phyloP scores from a whole-genome alignment of 768 basidiomycete genomes.

The Boletus pseudopeckii region DNA sequence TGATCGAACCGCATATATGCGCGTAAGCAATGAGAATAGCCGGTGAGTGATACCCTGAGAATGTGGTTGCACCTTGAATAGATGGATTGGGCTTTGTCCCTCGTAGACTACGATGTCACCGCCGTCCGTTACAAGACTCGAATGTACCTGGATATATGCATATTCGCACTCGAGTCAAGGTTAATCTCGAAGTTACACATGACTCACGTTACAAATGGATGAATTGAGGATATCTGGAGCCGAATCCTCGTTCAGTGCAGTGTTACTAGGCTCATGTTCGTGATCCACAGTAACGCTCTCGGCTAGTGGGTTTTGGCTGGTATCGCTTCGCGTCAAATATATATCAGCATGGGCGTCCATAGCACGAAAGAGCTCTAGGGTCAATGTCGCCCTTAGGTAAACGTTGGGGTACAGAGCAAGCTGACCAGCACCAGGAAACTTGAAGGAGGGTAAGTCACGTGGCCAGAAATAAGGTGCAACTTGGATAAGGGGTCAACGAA shows the following conservation, averaged over 20 bases:
- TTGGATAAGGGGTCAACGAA: neutral
- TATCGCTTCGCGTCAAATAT: neutral
- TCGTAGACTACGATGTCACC: neutral
- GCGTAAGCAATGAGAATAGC: constrained; percentile 1
- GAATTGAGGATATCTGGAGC: neutral
- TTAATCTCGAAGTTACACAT: neutral
- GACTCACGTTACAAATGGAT: constrained; percentile 5
- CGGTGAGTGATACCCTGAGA: neutral
- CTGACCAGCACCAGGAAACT: neutral
- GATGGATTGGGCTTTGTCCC: neutral
- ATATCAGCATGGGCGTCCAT: constrained; percentile 9
- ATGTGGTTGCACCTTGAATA: constrained; percentile 5
- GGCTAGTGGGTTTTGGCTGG: neutral
- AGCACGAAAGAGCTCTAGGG: neutral
- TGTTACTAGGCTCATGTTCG: neutral
- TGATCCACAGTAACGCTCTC: neutral
- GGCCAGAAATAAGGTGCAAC: neutral
- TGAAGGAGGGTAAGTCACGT: constrained; percentile 12
- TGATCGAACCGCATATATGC: constrained; percentile 22
- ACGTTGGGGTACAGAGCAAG: neutral
- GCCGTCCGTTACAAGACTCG: neutral
- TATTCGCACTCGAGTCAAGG: neutral
- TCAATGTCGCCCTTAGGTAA: neutral
- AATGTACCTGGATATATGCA: constrained; percentile 16
- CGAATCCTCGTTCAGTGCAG: neutral